These are phyloP conservation scores for Arthrobotrys musiformis DNA, from an alignment of 2,329 filamentous ascomycete species.

Conservation along the genomic window DNA sequence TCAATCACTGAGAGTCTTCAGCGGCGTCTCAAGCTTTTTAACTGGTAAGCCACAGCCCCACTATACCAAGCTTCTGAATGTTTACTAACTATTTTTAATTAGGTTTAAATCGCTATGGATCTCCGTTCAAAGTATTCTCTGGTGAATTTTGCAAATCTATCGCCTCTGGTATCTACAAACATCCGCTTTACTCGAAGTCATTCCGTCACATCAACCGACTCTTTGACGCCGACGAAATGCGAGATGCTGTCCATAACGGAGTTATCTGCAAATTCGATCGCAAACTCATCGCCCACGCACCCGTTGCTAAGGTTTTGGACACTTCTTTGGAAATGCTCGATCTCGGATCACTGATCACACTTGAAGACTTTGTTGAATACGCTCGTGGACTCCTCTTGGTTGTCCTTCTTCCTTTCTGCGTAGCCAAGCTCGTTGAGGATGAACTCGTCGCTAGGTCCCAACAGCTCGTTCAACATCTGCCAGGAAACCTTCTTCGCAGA, in stretches of 20 bases:
- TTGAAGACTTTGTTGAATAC: constrained; percentile 51
- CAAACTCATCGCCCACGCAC: constrained; percentile 26
- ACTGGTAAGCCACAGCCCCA: constrained; percentile 6
- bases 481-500: constrained; percentile 36
- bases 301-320: constrained; percentile 35
- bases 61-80: neutral
- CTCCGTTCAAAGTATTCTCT: constrained; percentile 51
- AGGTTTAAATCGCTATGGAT: constrained; percentile 43
- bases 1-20: constrained; percentile 48
- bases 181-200: constrained; percentile 49
- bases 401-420: constrained; percentile 33
- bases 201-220: constrained; percentile 35
- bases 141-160: constrained; percentile 54
- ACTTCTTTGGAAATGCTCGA: constrained; percentile 51
- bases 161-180: constrained; percentile 46
- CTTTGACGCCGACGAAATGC: constrained; percentile 44
- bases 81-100: neutral
- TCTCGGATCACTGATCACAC: constrained; percentile 48
- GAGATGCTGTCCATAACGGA: constrained; percentile 22
- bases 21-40: constrained; percentile 33
- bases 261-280: constrained; percentile 43
- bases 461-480: constrained; percentile 26
- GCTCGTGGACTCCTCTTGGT: constrained; percentile 42
- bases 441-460: constrained; percentile 33
- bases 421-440: constrained; percentile 34